Base-by-base conservation (phyloP, 2,329 filamentous ascomycete genomes). In the Aulographum hederae region DNA sequence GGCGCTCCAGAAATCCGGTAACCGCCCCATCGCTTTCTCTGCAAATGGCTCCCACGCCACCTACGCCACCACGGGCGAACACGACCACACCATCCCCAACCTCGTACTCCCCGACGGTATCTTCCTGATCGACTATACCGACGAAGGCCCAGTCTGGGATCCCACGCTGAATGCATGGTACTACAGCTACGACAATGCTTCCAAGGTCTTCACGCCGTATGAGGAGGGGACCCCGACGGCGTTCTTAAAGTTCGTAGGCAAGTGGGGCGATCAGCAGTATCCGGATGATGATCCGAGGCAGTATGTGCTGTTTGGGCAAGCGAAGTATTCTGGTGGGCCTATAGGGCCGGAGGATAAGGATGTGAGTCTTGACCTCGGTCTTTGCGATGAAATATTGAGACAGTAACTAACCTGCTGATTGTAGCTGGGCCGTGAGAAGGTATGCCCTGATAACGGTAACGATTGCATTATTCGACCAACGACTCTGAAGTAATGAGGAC, bases 21-120 rank as follows among this genome's bases (percentile, higher is more conserved):
- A 6, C 13, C 35, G 50, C 35, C 70, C 72, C 2, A 50, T 75
- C 18, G 54, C 56, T 16, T 78, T 71, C 46, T 63, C 62, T 2
- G 63, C 65, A 0, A 66, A 67, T 30, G 73, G 73, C 6, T 65
- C 63, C 0, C 73, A 78, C 47, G 73, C 73, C 6, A 69, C 69
- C 42, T 78, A 77, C 45, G 68, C 70, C 13, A 67, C 62, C 5
- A 31, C 49, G 10, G 73, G 71, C 2, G 56, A 51, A 2, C 72
- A 77, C 41, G 71, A 75, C 43, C 69, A 76, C 42, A 65, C 63
- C 18, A 71, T 76, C 33, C 71, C 72, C 0, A 60, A 67, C 34
- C 34, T 73, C 13, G 69, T 72, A 35, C 53, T 74, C 5, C 67
- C 66, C 0, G 41, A 40, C 3, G 64, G 61, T 16, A 51, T 51